These are phyloP conservation scores for Zoysia matrella DNA, from an alignment of 202 grass and related monocot genomes.

Conservation along the genomic window DNA sequence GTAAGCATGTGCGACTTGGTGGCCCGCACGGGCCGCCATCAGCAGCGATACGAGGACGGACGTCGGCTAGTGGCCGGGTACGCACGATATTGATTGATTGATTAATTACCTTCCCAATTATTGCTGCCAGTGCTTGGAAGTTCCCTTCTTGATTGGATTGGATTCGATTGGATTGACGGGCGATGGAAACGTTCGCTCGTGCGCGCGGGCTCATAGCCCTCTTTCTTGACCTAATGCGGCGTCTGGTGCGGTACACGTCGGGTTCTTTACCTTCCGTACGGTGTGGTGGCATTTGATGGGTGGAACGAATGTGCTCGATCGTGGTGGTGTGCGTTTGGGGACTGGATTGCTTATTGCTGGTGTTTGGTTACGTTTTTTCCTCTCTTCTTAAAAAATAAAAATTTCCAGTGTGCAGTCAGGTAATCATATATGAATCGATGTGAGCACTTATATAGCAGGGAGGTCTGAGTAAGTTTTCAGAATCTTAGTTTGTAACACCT, in stretches of 20 bases:
- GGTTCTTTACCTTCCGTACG: conserved; percentile 14
- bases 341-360: conserved; percentile 26
- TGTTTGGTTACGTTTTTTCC: not conserved
- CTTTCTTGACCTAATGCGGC: conserved; percentile 41
- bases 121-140: conserved; percentile 7
- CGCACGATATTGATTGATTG: not conserved
- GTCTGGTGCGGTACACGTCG: conserved; percentile 27
- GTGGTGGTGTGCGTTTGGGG: conserved; percentile 5
- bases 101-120: conserved; percentile 6
- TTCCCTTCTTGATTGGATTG: conserved; percentile 11
- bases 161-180: conserved; percentile 22
- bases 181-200: conserved; percentile 26
- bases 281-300: conserved; percentile 9
- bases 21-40: conserved; percentile 95
- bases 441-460: not conserved
- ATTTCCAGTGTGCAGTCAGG: not conserved
- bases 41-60: conserved; percentile 96
- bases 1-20: conserved; percentile 95
- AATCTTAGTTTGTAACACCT: conserved; percentile 18
- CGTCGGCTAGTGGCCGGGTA: conserved; percentile 39
- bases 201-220: conserved; percentile 15
- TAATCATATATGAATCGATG: conserved; percentile 1
- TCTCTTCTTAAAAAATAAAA: not conserved
- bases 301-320: conserved; percentile 19
- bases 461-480: conserved; percentile 12